Evolutionary conservation across 2,329 filamentous ascomycete genomes (phyloP), one percentile per base, ranked within the genome.

Genomic region (Penicillium thymicola): DNA sequence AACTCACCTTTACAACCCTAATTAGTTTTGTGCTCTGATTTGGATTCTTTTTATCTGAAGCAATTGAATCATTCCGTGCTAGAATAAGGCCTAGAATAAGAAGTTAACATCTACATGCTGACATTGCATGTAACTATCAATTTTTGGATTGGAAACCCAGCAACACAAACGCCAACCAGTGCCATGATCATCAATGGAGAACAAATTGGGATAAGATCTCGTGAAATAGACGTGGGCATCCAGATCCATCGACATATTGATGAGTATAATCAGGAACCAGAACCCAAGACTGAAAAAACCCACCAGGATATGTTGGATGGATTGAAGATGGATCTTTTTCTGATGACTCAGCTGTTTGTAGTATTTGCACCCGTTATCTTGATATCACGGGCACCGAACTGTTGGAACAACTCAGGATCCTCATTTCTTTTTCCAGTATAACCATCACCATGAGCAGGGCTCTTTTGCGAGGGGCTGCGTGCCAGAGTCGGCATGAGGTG

Each of bases 211-310:
- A 51, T 55, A 60, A 53, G 43, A 42, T 65, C 79, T 65, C 73
- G 70, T 70, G 67, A 83, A 77, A 60, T 81, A 78, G 49, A 85
- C 78, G 47, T 81, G 80, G 27, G 75, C 76, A 72, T 85, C 83
- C 59, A 85, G 60, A 68, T 85, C 83, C 83, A 85, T 85, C 63
- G 69, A 71, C 68, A 71, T 71, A 28, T 64, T 70, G 58, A 40
- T 70, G 55, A 38, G 46, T 11, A 55, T 36, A 38, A 57, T 40
- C 45, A 30, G 28, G 28, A 43, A 55, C 16, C 11, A 51, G 25
- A 23, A 25, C 18, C 37, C 36, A 42, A 32, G 9, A 27, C 25
- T 30, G 50, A 36, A 47, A 41, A 45, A 54, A 56, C 28, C 32
- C n/a, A 48, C 43, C 8, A 37, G 46, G 45, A 45, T 51, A 47